These are phyloP conservation scores for Ganoderma lucidum DNA, from an alignment of 1,284 basidiomycete species.

Conservation along the genomic window DNA sequence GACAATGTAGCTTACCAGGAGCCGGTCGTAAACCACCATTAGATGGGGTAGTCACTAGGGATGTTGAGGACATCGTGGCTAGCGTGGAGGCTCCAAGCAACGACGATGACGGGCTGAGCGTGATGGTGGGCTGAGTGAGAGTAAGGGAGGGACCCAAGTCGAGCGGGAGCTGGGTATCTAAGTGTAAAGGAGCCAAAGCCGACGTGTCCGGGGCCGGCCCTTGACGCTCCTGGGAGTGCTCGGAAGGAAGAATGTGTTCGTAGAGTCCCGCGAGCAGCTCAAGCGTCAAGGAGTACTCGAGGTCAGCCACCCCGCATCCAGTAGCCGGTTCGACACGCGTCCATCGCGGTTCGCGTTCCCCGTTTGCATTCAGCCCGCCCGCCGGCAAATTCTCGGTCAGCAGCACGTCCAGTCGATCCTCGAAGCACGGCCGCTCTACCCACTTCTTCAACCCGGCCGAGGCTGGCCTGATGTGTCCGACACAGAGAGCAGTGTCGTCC, in stretches of 20 bases:
- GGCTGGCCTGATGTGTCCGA: slow-evolving; percentile 48
- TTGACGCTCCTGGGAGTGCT: slow-evolving; percentile 19
- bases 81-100: slow-evolving; percentile 22
- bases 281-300: slow-evolving; percentile 73
- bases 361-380: slow-evolving; percentile 23
- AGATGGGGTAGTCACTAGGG: slow-evolving; percentile 8
- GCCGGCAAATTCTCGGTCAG: slow-evolving; percentile 46
- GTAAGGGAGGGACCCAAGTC: slow-evolving; percentile 28
- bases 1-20: slow-evolving; percentile 18
- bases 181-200: slow-evolving; percentile 27
- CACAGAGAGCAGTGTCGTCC: slow-evolving; percentile 54
- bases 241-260: slow-evolving; percentile 29
- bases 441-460: slow-evolving; percentile 71
- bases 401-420: slow-evolving; percentile 70
- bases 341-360: slow-evolving; percentile 38
- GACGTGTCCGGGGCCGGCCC: slow-evolving; percentile 21
- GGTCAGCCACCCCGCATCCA: slow-evolving; percentile 69
- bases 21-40: slow-evolving; percentile 15
- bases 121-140: slow-evolving; percentile 23
- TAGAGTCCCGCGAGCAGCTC: slow-evolving; percentile 63
- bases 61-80: slow-evolving; percentile 11
- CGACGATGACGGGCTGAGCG: slow-evolving; percentile 25
- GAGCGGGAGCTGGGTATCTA: slow-evolving; percentile 30
- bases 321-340: slow-evolving; percentile 53
- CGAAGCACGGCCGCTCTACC: slow-evolving; percentile 77